Evolutionary conservation across 2,329 filamentous ascomycete species (phyloP), one percentile per base, ranked within the genome.

Genomic region (Talaromyces albobiverticillius): DNA sequence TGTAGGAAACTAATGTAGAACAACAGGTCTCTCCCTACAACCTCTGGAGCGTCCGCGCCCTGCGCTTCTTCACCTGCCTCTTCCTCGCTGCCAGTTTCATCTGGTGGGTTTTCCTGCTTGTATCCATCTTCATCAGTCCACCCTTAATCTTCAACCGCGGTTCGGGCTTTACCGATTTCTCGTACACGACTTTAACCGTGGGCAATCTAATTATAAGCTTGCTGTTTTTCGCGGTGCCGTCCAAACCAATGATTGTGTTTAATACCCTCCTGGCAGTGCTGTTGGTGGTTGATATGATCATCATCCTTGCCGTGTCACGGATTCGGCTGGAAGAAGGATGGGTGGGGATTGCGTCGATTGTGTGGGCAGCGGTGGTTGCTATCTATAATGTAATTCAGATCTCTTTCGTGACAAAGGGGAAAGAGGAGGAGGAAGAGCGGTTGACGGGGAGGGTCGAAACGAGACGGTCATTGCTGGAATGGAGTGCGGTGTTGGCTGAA

Each of bases 21-120:
- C n/a, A n/a, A 26, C 50, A 78, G 75, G 86, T 89, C 22, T 89
- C 90, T 3, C 94, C 94, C 0, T 96, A 96, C 75, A 99, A 99
- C 64, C 82, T 97, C 34, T 96, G 91, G 87, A 90, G 85, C 56
- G 88, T 99, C 47, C 87, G 94, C 16, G 82, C 88, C 45, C 78
- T 94, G 52, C 84, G 91, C 67, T 89, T 86, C 66, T 71, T 94
- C 57, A 93, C 90, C 4, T 78, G 95, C 53, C 63, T 90, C 34
- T 89, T 96, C 66, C 78, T 93, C 18, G 70, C 84, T 49, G 68
- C 92, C 62, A 89, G 85, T 53, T 90, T 95, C 64, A 64, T 90
- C n/a, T 97, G 93, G 93, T 97, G 94, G 93, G 81, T 90, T 9
- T 71, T 96, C 51, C 78, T 96, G 31, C 80, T 99, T n/a, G 84